These are phyloP conservation scores for Gossypium schwendimanii DNA, from an alignment of 441 rosid species.

Conservation along the genomic window DNA sequence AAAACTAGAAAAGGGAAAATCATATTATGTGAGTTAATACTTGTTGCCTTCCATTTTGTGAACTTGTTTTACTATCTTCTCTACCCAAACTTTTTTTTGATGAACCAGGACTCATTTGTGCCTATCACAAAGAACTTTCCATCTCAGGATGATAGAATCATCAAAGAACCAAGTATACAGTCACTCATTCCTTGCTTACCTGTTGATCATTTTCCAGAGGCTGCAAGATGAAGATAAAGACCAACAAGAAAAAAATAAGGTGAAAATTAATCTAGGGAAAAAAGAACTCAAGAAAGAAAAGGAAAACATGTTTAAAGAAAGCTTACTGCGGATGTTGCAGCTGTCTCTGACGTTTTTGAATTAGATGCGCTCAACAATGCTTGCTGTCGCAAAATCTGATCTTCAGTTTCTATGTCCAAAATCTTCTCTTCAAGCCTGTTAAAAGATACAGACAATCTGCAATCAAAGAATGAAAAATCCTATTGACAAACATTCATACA, in stretches of 20 bases:
- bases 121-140: constrained; percentile 35
- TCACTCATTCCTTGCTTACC: constrained; percentile 36
- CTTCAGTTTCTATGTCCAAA: constrained; percentile 72
- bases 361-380: constrained; percentile 38
- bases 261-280: constrained; percentile 8
- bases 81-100: constrained; percentile 36
- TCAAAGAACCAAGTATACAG: constrained; percentile 12
- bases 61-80: constrained; percentile 36
- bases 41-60: constrained; percentile 51
- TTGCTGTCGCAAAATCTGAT: constrained; percentile 59
- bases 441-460: neutral
- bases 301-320: constrained; percentile 7
- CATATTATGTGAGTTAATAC: constrained; percentile 32
- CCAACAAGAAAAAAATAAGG: constrained; percentile 16
- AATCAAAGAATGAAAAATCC: constrained; percentile 13
- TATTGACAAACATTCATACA: constrained; percentile 7
- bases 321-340: constrained; percentile 40
- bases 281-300: neutral
- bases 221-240: constrained; percentile 36
- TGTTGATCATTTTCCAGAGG: constrained; percentile 56
- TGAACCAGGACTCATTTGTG: constrained; percentile 32
- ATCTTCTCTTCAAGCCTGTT: constrained; percentile 80
- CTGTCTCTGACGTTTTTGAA: constrained; percentile 40
- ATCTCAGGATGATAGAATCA: constrained; percentile 18
- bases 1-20: constrained; percentile 14